Conservation (phyloP, 1,284 basidiomycete genomes). For the Termitomyces sp. region DNA sequence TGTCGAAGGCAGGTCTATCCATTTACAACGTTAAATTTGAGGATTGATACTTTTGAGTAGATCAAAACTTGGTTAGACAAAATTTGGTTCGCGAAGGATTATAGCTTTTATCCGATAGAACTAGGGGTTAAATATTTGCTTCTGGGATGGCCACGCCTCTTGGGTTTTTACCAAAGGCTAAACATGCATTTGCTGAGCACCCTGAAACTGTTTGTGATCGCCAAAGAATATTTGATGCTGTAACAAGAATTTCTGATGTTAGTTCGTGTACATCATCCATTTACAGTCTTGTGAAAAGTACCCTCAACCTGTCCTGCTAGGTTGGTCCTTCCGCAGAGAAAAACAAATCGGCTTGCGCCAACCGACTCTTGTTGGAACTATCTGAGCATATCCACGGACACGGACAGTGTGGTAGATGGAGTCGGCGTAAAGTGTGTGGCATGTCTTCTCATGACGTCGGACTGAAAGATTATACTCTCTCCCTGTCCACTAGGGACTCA, state of each 20-base stretch:
- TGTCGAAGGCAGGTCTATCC: too few relatives aligned
- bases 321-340: background rate
- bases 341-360: background rate
- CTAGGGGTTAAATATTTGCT: background rate
- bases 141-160: background rate
- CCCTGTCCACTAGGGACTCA: background rate
- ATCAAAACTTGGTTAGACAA: too few relatives aligned
- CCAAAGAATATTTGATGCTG: too few relatives aligned
- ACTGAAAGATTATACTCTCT: background rate
- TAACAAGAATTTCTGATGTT: background rate
- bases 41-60: too few relatives aligned
- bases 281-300: too few relatives aligned
- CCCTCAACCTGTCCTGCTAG: too few relatives aligned
- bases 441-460: background rate
- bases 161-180: background rate
- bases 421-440: background rate
- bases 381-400: background rate
- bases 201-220: background rate
- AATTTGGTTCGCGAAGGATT: background rate
- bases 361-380: background rate
- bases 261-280: background rate
- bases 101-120: background rate
- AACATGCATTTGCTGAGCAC: background rate
- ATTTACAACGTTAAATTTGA: too few relatives aligned
- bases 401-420: background rate